Evolutionary conservation across 768 basidiomycete species (phyloP).

Genomic region (Mycena alexandri): DNA sequence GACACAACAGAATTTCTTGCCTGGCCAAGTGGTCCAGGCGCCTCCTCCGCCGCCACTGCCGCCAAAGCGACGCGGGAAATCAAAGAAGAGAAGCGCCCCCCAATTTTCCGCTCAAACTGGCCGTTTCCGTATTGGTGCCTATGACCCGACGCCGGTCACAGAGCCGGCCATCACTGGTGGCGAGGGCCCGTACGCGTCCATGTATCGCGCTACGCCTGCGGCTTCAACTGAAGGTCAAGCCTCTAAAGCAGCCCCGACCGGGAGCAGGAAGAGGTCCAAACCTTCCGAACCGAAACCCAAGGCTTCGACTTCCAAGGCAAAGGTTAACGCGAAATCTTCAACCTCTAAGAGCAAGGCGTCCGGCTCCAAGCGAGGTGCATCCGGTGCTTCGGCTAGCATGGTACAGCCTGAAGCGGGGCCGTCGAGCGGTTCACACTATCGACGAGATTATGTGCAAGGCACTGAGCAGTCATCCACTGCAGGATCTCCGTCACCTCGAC

Average conservation of each 20-base stretch:
- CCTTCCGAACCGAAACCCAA: constrained; percentile 27
- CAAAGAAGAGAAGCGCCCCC: constrained; percentile 51
- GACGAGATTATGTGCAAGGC: constrained; percentile 50
- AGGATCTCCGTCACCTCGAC: constrained; percentile 7
- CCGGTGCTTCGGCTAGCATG: constrained; percentile 30
- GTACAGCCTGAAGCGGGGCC: constrained; percentile 29
- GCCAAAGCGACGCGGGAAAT: constrained; percentile 40
- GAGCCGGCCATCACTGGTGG: constrained; percentile 52
- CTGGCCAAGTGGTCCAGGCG: constrained; percentile 61
- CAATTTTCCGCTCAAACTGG: constrained; percentile 54
- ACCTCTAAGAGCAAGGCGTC: constrained; percentile 17
- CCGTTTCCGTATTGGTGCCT: constrained; percentile 60
- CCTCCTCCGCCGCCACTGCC: constrained; percentile 26
- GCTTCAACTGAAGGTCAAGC: background rate
- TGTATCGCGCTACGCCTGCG: constrained; percentile 49
- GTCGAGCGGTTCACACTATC: constrained; percentile 41
- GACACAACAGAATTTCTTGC: constrained; percentile 56
- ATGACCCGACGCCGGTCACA: constrained; percentile 49
- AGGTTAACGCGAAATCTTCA: constrained; percentile 31
- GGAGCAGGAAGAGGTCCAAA: constrained; percentile 21
- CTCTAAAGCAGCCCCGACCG: constrained; percentile 6
- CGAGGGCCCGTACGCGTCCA: constrained; percentile 54
- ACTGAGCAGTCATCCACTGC: constrained; percentile 25
- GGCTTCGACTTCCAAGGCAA: constrained; percentile 36
- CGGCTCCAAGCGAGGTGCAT: constrained; percentile 14